phyloP scores from a whole-genome alignment of 768 basidiomycete genomes.

The Auricularia cornea region DNA sequence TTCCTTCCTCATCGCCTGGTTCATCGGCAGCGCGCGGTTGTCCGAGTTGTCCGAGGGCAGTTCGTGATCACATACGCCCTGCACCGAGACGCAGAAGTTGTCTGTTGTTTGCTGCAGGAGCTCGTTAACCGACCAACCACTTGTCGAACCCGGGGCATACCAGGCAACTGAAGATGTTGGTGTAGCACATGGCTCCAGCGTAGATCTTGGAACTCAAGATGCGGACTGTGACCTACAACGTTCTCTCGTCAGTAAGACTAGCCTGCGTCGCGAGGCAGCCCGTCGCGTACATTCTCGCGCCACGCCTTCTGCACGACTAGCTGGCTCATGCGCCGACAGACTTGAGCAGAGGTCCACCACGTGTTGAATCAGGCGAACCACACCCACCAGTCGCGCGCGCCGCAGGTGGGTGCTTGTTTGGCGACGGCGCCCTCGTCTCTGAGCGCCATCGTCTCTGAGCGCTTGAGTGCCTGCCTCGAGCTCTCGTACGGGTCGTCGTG shows the following conservation, averaged over 20 bases:
- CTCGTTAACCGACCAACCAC: slow-evolving; percentile 68
- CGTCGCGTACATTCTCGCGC: slow-evolving; percentile 59
- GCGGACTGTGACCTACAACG: slow-evolving; percentile 58
- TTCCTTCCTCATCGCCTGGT: slow-evolving; percentile 51
- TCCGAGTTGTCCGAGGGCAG: slow-evolving; percentile 78
- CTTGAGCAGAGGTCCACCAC: slow-evolving; percentile 69
- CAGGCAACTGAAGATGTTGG: slow-evolving; percentile 74
- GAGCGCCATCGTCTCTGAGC: slow-evolving; percentile 58
- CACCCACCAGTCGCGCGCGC: slow-evolving; percentile 71
- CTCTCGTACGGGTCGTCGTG: background rate
- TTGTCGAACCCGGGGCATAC: slow-evolving; percentile 84
- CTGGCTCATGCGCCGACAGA: slow-evolving; percentile 80
- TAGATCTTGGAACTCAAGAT: slow-evolving; percentile 75
- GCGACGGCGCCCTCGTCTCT: slow-evolving; percentile 44
- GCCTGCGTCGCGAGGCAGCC: no score
- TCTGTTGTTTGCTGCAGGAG: slow-evolving; percentile 61
- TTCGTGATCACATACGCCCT: slow-evolving; percentile 81
- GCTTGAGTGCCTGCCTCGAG: slow-evolving; percentile 20
- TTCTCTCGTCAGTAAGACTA: background rate
- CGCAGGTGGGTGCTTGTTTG: slow-evolving; percentile 63
- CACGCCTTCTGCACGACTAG: slow-evolving; percentile 88
- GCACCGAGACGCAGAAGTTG: slow-evolving; percentile 80
- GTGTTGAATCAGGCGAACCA: slow-evolving; percentile 70
- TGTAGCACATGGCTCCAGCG: slow-evolving; percentile 75
- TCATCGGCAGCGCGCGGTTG: slow-evolving; percentile 51